Evolutionary conservation across 805 yeast genomes (phyloP), one percentile per base, ranked within the genome.

Genomic region (Hanseniaspora hatyaiensis): DNA sequence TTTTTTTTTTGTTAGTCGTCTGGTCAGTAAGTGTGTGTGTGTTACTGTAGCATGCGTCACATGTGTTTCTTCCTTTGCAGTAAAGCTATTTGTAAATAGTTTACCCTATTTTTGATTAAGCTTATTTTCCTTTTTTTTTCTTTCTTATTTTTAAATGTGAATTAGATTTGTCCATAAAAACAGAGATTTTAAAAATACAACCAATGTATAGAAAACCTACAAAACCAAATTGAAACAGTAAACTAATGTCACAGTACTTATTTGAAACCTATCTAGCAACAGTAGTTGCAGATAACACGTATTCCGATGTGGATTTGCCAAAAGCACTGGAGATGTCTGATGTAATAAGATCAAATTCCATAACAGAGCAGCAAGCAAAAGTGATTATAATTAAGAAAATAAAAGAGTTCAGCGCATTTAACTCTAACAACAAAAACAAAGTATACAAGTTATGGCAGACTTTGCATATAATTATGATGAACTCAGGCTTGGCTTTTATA

Each of bases 401-500:
- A 23, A 61, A 65, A 28, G 74, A 78, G 19, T 66, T 69, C 48
- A 12, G 38, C 11, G 38, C 42, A 9, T 36, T 52, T 5, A 88
- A 88, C 59, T 95, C 96, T 9, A 87, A 88, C 61, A 74, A 79
- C 8, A 83, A 84, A 57, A 70, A 78, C 23, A 74, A 92, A 4
- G 70, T 88, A 0, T 71, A 92, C 58, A 82, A 81, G 57, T 67
- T 92, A 52, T 70, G 81, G 28, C 97, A 92, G 56, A 72, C 85
- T 39, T 83, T 95, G 64, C 80, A 44, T 4, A 44, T 44, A 22
- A 26, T 44, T 4, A 44, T 89, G 48, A 92, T 92, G 65, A 92
- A 92, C 60, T 88, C 96, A 40, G 98, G 98, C 6, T 69, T 70
- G 40, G 94, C 85, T 56, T 88, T 92, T 56, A 69, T 89, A 19